A percentile compares a stretch with the other conserved stretches of the same genome.
Evolutionary conservation across 805 yeast genomes (phyloP).

Genomic region (Candida peoriensis): DNA sequence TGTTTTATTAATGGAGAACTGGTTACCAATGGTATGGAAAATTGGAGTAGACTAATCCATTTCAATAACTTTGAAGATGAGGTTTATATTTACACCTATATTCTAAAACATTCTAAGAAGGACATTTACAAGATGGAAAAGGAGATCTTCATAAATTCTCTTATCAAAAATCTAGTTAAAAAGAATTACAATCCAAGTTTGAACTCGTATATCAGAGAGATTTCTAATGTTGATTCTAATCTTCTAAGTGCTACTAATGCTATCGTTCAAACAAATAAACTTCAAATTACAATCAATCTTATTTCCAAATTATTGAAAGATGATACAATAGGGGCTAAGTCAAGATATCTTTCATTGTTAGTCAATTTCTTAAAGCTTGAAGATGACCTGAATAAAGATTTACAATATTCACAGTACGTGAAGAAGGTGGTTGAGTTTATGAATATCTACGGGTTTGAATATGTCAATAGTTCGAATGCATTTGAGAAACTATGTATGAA

Average conservation of each 20-base stretch:
- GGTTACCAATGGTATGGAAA: constrained; percentile 14
- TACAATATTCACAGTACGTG: constrained; percentile 8
- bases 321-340: constrained; percentile 6
- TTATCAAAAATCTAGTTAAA: constrained; percentile 14
- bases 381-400: constrained; percentile 5
- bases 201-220: constrained; percentile 15
- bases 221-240: constrained; percentile 15
- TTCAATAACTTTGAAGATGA: constrained; percentile 21
- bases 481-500: constrained; percentile 10
- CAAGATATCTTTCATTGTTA: constrained; percentile 14
- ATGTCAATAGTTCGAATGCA: constrained; percentile 9
- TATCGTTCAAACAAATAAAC: constrained; percentile 16
- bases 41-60: constrained; percentile 21
- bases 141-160: constrained; percentile 11
- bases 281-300: constrained; percentile 14
- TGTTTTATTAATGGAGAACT: constrained; percentile 13
- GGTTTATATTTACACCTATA: constrained; percentile 14
- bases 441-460: constrained; percentile 12
- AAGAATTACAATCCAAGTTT: constrained; percentile 10
- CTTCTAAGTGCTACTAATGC: constrained; percentile 10
- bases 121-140: constrained; percentile 14
- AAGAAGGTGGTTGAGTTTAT: constrained; percentile 16
- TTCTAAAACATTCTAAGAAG: constrained; percentile 15
- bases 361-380: constrained; percentile 14
- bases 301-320: constrained; percentile 13